Conservation (phyloP, 768 basidiomycete species). For the Termitomyces sp. region DNA sequence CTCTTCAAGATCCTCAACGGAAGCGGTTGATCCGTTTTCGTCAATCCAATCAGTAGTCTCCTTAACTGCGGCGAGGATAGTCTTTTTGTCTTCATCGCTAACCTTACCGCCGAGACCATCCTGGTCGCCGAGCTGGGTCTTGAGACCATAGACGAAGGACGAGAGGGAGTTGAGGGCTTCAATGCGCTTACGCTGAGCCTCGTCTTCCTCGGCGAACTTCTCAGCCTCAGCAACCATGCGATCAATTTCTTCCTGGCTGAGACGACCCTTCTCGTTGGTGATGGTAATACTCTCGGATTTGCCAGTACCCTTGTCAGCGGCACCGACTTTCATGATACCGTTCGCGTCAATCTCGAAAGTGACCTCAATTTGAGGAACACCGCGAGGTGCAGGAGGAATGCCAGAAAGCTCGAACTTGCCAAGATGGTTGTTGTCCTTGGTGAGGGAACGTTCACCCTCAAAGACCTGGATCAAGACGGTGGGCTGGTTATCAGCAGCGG, state of each 20-base stretch:
- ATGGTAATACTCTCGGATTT: slow-evolving; percentile 90
- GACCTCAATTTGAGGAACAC: slow-evolving; percentile 96
- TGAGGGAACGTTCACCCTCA: slow-evolving; percentile 95
- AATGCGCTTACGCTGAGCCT: slow-evolving; percentile 73
- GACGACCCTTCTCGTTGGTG: slow-evolving; percentile 94
- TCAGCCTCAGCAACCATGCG: slow-evolving; percentile 95
- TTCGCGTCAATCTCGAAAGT: slow-evolving; percentile 95
- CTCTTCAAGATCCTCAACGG: slow-evolving; percentile 88
- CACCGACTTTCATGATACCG: slow-evolving; percentile 92
- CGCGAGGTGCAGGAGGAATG: slow-evolving; percentile 94
- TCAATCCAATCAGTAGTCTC: slow-evolving; percentile 93
- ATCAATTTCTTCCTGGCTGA: slow-evolving; percentile 86
- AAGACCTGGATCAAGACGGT: slow-evolving; percentile 96
- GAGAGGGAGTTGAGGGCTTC: slow-evolving; percentile 82
- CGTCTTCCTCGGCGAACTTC: slow-evolving; percentile 72
- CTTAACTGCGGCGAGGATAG: slow-evolving; percentile 75
- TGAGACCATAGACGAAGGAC: slow-evolving; percentile 80
- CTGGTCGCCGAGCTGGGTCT: slow-evolving; percentile 80
- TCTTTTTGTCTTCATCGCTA: slow-evolving; percentile 77
- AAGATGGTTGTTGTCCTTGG: slow-evolving; percentile 98
- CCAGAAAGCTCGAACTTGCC: slow-evolving; percentile 93
- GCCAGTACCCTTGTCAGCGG: slow-evolving; percentile 91
- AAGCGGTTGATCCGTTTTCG: slow-evolving; percentile 68
- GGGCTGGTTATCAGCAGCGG: slow-evolving; percentile 88
- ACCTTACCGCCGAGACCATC: slow-evolving; percentile 91